Evolutionary conservation across 2,329 filamentous ascomycete species (phyloP).

Genomic region (Podosphaera aphanis): DNA sequence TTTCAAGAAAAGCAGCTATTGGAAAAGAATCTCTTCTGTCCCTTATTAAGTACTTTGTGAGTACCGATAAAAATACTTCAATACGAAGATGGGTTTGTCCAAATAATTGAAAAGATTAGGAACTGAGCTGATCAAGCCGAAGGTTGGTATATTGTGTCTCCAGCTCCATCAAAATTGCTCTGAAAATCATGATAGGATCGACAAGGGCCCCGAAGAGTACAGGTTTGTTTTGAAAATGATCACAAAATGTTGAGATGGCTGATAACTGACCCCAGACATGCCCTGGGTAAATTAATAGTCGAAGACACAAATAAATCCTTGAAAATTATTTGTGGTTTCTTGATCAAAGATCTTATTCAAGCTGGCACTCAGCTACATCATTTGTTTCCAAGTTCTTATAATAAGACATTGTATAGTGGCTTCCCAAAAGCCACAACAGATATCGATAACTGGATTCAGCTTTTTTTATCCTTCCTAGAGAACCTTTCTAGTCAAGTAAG

Average conservation of each 20-base stretch:
- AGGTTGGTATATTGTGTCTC: conserved; percentile 12
- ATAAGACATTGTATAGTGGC: conserved; percentile 3
- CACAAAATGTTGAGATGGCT: background rate
- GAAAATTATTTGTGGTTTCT: conserved; percentile 8
- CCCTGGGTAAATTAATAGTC: conserved; percentile 8
- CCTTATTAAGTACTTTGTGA: conserved; percentile 8
- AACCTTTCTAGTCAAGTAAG: background rate
- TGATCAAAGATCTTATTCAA: conserved; percentile 7
- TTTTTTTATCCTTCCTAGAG: conserved; percentile 10
- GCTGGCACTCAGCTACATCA: conserved; percentile 3
- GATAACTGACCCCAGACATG: conserved; percentile 5
- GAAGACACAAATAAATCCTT: conserved; percentile 11
- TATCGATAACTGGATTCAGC: conserved; percentile 7
- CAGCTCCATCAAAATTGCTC: conserved; percentile 8
- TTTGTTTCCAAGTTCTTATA: conserved; percentile 8
- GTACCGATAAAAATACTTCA: conserved; percentile 3
- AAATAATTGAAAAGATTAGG: background rate
- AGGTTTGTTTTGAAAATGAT: conserved; percentile 3
- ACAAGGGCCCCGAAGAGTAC: conserved; percentile 6
- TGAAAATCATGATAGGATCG: conserved; percentile 5
- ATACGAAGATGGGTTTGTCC: conserved; percentile 12
- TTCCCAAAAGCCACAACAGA: conserved; percentile 9
- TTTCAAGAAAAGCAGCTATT: conserved; percentile 6
- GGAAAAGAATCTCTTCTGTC: conserved; percentile 6
- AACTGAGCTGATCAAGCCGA: background rate